These are phyloP conservation scores for Talaromyces proteolyticus DNA, from an alignment of 495 filamentous ascomycete species.

Conservation along the genomic window DNA sequence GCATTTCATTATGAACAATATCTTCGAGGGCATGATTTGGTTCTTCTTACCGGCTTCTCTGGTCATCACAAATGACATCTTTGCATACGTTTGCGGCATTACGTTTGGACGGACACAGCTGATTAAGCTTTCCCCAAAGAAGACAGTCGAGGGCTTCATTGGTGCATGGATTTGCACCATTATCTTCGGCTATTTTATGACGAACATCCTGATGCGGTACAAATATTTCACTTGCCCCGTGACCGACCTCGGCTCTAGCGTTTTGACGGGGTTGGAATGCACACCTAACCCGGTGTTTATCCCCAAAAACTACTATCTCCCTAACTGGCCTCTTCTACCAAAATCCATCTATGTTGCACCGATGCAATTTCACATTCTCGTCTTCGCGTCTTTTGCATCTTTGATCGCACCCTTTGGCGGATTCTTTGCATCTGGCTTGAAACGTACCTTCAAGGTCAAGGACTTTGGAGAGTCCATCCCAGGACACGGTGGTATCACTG, in stretches of 20 bases:
- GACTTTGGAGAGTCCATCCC: slow-evolving; percentile 98
- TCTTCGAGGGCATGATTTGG: slow-evolving; percentile 99
- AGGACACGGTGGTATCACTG: slow-evolving; percentile 96
- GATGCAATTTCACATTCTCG: slow-evolving; percentile 91
- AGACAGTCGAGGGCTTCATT: slow-evolving; percentile 97
- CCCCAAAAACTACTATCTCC: slow-evolving; percentile 71
- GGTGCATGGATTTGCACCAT: slow-evolving; percentile 96
- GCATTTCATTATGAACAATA: slow-evolving; percentile 99
- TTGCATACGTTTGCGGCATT: slow-evolving; percentile 96
- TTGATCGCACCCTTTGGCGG: slow-evolving; percentile 97
- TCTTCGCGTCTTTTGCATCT: slow-evolving; percentile 90
- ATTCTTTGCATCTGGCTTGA: slow-evolving; percentile 96
- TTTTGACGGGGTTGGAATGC: slow-evolving; percentile 87
- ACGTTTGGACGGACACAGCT: slow-evolving; percentile 94
- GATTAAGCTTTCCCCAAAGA: slow-evolving; percentile 98
- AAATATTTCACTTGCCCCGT: slow-evolving; percentile 99
- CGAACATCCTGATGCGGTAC: slow-evolving; percentile 82
- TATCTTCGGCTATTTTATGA: slow-evolving; percentile 75
- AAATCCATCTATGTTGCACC: slow-evolving; percentile 64
- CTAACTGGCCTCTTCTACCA: slow-evolving; percentile 59
- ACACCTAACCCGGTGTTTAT: slow-evolving; percentile 90
- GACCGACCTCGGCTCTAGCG: slow-evolving; percentile 89
- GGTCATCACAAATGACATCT: slow-evolving; percentile 98
- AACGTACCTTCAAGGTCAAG: slow-evolving; percentile 99
- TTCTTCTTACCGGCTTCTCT: slow-evolving; percentile 95